These are phyloP conservation scores for Yamadazyma conglobata DNA, from an alignment of 1,139 yeast genomes.

Conservation along the genomic window DNA sequence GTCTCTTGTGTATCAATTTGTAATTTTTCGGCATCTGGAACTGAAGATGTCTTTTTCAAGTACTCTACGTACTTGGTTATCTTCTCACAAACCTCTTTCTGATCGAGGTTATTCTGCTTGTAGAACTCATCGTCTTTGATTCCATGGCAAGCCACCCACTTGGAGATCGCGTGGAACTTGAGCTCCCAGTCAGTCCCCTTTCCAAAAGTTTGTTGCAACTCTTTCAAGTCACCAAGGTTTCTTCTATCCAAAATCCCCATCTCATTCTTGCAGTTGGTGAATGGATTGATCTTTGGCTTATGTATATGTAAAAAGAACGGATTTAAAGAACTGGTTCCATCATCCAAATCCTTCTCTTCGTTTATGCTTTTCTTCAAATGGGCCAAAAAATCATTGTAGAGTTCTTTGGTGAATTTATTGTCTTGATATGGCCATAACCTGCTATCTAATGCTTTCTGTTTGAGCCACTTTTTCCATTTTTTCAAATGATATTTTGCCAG, in stretches of 20 bases:
- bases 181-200: conserved; percentile 33
- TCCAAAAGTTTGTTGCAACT: conserved; percentile 16
- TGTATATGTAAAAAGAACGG: conserved; percentile 40
- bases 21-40: background rate
- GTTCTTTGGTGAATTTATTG: conserved; percentile 21
- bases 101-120: conserved; percentile 14
- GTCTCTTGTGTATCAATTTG: background rate
- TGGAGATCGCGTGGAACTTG: conserved; percentile 30
- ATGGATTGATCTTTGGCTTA: conserved; percentile 39
- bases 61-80: conserved; percentile 25
- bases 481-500: conserved; percentile 19
- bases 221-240: conserved; percentile 21
- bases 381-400: conserved; percentile 21
- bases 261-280: conserved; percentile 21
- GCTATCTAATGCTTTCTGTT: conserved; percentile 22
- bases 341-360: conserved; percentile 7
- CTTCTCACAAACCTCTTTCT: conserved; percentile 22
- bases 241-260: conserved; percentile 20
- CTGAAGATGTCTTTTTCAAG: conserved; percentile 19
- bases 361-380: conserved; percentile 10
- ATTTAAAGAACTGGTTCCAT: conserved; percentile 18
- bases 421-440: conserved; percentile 32
- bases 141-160: conserved; percentile 35
- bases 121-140: conserved; percentile 13
- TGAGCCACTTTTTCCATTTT: conserved; percentile 30